phyloP scores from a whole-genome alignment of 208 protist species.

The Trypanosoma congolense region DNA sequence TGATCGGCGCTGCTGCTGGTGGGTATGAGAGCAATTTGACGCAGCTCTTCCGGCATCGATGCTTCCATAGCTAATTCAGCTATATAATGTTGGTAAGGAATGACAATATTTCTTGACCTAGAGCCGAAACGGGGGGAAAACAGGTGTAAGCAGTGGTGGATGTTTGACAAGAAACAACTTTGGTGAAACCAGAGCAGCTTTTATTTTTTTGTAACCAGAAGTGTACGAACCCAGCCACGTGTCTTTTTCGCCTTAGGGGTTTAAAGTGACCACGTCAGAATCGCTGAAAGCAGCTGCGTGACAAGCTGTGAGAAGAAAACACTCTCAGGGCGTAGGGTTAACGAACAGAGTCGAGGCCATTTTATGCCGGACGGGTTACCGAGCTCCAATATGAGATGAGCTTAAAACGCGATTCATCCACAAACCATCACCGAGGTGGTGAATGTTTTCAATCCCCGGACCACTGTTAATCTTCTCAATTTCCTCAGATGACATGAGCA shows the following conservation, averaged over 20 bases:
- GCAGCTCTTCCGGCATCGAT: background rate
- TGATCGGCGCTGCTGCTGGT: background rate
- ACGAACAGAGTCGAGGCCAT: background rate
- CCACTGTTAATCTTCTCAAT: conserved; percentile 90
- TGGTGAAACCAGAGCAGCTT: too few species aligned
- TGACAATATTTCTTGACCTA: too few species aligned
- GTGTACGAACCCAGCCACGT: too few species aligned
- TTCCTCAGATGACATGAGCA: conserved; percentile 90
- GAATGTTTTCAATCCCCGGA: conserved; percentile 95
- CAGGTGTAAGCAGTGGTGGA: too few species aligned
- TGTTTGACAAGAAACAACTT: too few species aligned
- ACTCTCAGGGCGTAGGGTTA: background rate
- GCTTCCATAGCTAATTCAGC: background rate
- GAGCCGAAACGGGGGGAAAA: too few species aligned
- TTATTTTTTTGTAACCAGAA: too few species aligned
- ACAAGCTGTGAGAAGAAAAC: too few species aligned
- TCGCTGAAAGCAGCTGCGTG: too few species aligned
- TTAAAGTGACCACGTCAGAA: too few species aligned
- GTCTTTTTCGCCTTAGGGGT: too few species aligned
- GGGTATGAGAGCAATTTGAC: background rate
- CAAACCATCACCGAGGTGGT: conserved; percentile 95
- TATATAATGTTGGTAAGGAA: too few species aligned
- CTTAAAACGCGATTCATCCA: conserved; percentile 92
- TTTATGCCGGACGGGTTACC: background rate
- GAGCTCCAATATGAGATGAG: conserved; percentile 63